Evolutionary conservation across 805 yeast species (phyloP), one percentile per base, ranked within the genome.

Genomic region (Kluyveromyces dobzhanskii): DNA sequence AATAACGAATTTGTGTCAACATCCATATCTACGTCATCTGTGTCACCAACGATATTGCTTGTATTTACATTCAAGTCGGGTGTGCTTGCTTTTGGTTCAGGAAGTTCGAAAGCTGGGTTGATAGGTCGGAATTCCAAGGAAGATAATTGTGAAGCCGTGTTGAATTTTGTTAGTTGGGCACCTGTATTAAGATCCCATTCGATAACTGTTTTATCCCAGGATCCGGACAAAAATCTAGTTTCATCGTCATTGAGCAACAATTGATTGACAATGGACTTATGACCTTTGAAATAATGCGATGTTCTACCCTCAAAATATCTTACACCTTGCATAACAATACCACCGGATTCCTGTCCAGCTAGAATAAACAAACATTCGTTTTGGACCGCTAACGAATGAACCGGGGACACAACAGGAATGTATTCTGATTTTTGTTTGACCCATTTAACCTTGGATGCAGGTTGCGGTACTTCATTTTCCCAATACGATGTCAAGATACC

Each of bases 401-500:
- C 97, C 0, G 97, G 96, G 14, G 90, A 84, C 8, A 79, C 62
- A 36, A 69, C 64, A 4, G 88, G 87, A 42, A 62, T 65, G 43
- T 69, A 69, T 17, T 65, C 71, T 14, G 55, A 59, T 30, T 52
- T 57, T 12, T 49, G 46, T 11, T 59, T 59, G 45, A 55, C 33
- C 50, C 53, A 34, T 38, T 47, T 60, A 48, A 60, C 54, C 43
- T 67, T 54, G 43, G 66, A 66, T 56, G 45, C 66, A 67, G 42
- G 69, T 54, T 76, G 65, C 0, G 97, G 97, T 51, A 87, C 85
- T 62, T 92, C 97, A 59, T 92, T 92, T 54, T 90, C 97, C 96
- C 97, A 92, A 64, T 86, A 90, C 0, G 92, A 80, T 12, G 72
- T 56, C 4, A 88, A 62, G 4, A 85, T 80, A 5, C 97, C 98